Conservation (phyloP, 495 filamentous ascomycete genomes). For the Astrocystis sublimbata region DNA sequence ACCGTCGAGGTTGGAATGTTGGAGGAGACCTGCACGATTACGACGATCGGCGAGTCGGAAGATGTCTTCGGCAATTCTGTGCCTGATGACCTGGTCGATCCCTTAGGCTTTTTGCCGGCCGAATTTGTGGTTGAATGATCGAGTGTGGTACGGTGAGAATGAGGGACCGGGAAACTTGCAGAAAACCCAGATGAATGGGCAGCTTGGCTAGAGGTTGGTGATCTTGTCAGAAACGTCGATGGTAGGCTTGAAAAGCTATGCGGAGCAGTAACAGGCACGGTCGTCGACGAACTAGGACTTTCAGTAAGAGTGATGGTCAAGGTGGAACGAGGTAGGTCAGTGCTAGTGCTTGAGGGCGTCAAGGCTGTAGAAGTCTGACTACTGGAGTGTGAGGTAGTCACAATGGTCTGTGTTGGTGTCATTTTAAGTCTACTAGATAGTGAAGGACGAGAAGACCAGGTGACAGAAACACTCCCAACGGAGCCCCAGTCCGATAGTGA, state of each 20-base stretch:
- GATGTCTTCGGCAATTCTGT: slow-evolving; percentile 4
- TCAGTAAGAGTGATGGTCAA: slow-evolving; percentile 7
- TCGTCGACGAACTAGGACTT: background rate
- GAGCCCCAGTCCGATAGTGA: slow-evolving; percentile 5
- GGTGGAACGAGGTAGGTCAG: slow-evolving; percentile 1
- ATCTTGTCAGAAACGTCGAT: slow-evolving; percentile 7
- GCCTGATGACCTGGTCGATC: slow-evolving; percentile 6
- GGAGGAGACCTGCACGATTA: slow-evolving; percentile 8
- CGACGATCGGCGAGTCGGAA: slow-evolving; percentile 5
- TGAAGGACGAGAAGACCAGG: slow-evolving; percentile 6
- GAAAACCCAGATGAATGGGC: slow-evolving; percentile 8
- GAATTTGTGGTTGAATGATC: background rate
- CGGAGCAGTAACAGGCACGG: slow-evolving; percentile 1
- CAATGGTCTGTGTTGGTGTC: slow-evolving; percentile 2
- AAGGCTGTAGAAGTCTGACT: background rate
- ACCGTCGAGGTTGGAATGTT: slow-evolving; percentile 27
- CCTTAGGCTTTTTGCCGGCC: background rate
- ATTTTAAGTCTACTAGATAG: background rate
- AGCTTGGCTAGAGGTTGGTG: slow-evolving; percentile 4
- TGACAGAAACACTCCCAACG: slow-evolving; percentile 3
- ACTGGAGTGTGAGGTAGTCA: slow-evolving; percentile 8
- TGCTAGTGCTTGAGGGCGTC: background rate
- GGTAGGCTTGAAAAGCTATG: slow-evolving; percentile 1
- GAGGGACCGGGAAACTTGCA: slow-evolving; percentile 6
- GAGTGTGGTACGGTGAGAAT: slow-evolving; percentile 10